These are phyloP conservation scores for Phytophthora boehmeriae DNA, from an alignment of 352 stramenopile genomes.

Conservation along the genomic window DNA sequence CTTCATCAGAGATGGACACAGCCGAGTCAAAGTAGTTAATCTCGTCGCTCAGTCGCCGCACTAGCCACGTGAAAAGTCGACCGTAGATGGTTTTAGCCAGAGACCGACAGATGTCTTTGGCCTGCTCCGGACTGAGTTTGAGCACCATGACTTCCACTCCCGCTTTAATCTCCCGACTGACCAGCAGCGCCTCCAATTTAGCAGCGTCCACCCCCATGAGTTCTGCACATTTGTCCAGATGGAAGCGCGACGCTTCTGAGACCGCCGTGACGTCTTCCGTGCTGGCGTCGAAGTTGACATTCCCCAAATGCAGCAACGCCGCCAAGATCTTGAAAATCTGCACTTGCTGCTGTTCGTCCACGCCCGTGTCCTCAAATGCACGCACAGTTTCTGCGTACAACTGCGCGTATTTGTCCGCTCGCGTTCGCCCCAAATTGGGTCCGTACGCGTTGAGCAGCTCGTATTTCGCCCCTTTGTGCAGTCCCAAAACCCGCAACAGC, in stretches of 20 bases:
- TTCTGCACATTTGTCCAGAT: slow-evolving; percentile 84
- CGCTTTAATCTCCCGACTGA: slow-evolving; percentile 92
- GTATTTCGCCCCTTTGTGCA: slow-evolving; percentile 79
- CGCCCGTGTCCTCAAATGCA: slow-evolving; percentile 80
- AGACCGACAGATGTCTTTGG: slow-evolving; percentile 91
- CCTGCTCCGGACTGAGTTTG: slow-evolving; percentile 68
- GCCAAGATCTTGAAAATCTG: slow-evolving; percentile 80
- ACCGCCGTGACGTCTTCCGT: slow-evolving; percentile 50
- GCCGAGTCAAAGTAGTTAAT: slow-evolving; percentile 75
- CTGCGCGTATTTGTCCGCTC: slow-evolving; percentile 55
- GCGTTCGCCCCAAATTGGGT: slow-evolving; percentile 32
- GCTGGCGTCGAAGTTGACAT: slow-evolving; percentile 84
- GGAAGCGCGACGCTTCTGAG: slow-evolving; percentile 34
- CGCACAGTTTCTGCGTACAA: slow-evolving; percentile 70
- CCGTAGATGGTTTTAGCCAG: slow-evolving; percentile 97
- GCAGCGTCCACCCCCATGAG: slow-evolving; percentile 87
- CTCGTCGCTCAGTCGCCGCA: slow-evolving; percentile 82
- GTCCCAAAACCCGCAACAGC: slow-evolving; percentile 63
- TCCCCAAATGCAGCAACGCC: slow-evolving; percentile 96
- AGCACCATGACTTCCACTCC: slow-evolving; percentile 89
- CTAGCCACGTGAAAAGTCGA: slow-evolving; percentile 96
- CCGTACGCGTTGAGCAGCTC: slow-evolving; percentile 90
- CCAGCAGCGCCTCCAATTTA: slow-evolving; percentile 89
- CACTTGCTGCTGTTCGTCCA: slow-evolving; percentile 48
- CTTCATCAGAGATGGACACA: slow-evolving; percentile 43